These are phyloP conservation scores for Claviceps maximensis DNA, from an alignment of 2,329 filamentous ascomycete genomes.

Conservation along the genomic window DNA sequence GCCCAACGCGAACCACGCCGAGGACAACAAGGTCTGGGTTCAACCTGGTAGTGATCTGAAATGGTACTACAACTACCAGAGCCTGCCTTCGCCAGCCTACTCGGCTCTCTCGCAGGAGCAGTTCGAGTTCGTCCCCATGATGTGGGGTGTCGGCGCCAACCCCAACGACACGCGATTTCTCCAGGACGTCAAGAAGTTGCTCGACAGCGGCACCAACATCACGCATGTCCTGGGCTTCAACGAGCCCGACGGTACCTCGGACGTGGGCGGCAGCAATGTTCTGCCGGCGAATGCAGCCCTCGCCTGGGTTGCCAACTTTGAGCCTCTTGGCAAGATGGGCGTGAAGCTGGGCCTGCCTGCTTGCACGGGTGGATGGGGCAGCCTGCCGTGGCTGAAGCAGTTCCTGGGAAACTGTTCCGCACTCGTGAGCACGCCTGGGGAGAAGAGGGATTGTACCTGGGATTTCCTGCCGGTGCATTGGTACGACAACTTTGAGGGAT, in stretches of 20 bases:
- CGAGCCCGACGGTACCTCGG: slow-evolving; percentile 51
- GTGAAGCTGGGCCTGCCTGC: slow-evolving; percentile 58
- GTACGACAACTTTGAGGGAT: slow-evolving; percentile 56
- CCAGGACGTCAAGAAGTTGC: slow-evolving; percentile 39
- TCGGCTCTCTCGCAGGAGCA: slow-evolving; percentile 32
- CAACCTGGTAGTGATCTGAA: slow-evolving; percentile 44
- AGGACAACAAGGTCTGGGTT: slow-evolving; percentile 56
- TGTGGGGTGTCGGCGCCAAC: slow-evolving; percentile 49
- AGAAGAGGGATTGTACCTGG: slow-evolving; percentile 41
- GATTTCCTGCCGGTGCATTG: slow-evolving; percentile 54
- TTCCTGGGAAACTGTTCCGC: slow-evolving; percentile 52
- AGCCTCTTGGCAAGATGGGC: slow-evolving; percentile 51
- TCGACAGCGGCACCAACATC: slow-evolving; percentile 42
- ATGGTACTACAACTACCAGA: slow-evolving; percentile 77
- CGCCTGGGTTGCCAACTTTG: slow-evolving; percentile 58
- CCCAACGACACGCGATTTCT: slow-evolving; percentile 46
- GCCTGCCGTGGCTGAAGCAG: slow-evolving; percentile 52
- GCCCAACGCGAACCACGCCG: slow-evolving; percentile 35
- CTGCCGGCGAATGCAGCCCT: slow-evolving; percentile 46
- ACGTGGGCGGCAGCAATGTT: slow-evolving; percentile 50
- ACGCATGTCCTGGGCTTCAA: slow-evolving; percentile 64
- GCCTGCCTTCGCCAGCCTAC: slow-evolving; percentile 41
- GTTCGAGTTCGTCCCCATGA: slow-evolving; percentile 70
- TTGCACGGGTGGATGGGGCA: slow-evolving; percentile 47
- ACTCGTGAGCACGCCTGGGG: slow-evolving; percentile 32